These are phyloP conservation scores for Crotalaria pallida DNA, from an alignment of 306 rosid genomes.

Conservation along the genomic window DNA sequence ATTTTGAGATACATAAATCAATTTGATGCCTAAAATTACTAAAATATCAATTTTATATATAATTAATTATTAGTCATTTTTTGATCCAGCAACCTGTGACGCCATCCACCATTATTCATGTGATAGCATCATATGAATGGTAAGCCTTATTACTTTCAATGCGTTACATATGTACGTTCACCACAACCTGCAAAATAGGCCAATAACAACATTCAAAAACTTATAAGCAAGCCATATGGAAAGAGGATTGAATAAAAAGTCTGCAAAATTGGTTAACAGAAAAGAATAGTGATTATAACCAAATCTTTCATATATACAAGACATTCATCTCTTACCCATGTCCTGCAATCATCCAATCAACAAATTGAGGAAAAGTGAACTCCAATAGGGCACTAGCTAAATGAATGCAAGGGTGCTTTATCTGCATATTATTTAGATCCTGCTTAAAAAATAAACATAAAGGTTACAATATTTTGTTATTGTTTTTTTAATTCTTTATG, in stretches of 20 bases:
- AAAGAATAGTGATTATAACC: background rate
- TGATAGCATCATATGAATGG: too few relatives aligned
- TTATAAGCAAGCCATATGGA: background rate
- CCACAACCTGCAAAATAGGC: conserved; percentile 20
- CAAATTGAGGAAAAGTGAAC: conserved; percentile 26
- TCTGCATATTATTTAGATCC: background rate
- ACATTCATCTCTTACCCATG: conserved; percentile 34
- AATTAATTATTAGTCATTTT: too few relatives aligned
- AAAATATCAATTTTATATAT: too few relatives aligned
- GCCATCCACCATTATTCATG: too few relatives aligned
- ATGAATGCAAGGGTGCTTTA: conserved; percentile 35
- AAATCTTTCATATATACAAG: background rate
- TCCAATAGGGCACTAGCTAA: conserved; percentile 21
- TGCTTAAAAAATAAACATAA: background rate
- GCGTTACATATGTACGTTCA: background rate
- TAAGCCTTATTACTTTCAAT: background rate
- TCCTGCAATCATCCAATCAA: conserved; percentile 36
- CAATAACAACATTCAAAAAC: background rate
- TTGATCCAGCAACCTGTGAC: too few relatives aligned
- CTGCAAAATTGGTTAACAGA: background rate
- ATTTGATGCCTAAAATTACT: too few relatives aligned
- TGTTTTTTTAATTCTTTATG: too few relatives aligned
- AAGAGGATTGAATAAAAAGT: background rate
- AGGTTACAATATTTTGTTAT: background rate
- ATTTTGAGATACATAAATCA: too few relatives aligned